Conservation (phyloP, 139 green algal genomes). For the Spirogloea muscicola region DNA sequence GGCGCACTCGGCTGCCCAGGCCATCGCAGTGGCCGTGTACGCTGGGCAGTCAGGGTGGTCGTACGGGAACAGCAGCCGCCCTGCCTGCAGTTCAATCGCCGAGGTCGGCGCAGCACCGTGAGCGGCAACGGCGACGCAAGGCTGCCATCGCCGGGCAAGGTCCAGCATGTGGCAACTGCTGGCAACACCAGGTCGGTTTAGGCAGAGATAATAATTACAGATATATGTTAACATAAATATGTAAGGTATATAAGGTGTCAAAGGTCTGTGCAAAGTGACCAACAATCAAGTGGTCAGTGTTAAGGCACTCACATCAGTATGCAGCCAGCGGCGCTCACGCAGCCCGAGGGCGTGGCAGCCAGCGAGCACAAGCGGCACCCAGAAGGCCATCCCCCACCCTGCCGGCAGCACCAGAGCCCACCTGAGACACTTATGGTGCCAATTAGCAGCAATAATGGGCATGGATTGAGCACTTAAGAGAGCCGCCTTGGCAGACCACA, state of each 20-base stretch:
- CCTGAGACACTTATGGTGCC: no score
- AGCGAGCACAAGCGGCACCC: conserved; percentile 16
- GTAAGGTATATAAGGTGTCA: not conserved
- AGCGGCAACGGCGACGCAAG: no score
- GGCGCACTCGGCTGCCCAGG: not conserved
- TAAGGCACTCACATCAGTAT: not conserved
- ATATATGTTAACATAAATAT: no score
- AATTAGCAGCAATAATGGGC: no score
- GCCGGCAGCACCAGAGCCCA: conserved; percentile 7
- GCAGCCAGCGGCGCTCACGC: conserved; percentile 10
- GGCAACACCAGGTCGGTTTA: not conserved
- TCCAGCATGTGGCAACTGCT: not conserved
- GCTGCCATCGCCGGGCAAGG: not conserved
- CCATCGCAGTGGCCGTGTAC: not conserved
- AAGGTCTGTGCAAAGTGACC: not conserved
- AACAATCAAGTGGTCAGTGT: no score
- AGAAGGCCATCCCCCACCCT: conserved; percentile 13
- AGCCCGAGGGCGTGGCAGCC: conserved; percentile 8
- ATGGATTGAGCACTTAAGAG: no score
- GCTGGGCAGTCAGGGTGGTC: conserved; percentile 19
- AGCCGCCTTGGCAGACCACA: no score
- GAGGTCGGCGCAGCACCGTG: no score
- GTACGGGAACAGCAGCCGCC: conserved; percentile 3
- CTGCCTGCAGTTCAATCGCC: not conserved
- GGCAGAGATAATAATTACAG: no score